These are phyloP conservation scores for Chaetomiaceae sp. DNA, from an alignment of 2,329 filamentous ascomycete species.

Conservation along the genomic window DNA sequence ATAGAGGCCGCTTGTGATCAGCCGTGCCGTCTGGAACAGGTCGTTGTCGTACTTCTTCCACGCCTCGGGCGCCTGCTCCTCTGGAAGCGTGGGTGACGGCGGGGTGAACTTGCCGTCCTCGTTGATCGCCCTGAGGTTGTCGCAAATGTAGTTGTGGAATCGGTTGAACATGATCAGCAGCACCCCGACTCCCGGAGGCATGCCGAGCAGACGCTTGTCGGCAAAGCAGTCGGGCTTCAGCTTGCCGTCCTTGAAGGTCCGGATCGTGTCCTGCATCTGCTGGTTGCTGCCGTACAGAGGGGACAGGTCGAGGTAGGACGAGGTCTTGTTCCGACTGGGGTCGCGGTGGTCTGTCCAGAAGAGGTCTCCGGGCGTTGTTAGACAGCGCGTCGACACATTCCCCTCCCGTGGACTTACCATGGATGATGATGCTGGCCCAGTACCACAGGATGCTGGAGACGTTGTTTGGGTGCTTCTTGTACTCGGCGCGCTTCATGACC, in stretches of 20 bases:
- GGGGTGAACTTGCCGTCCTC: conserved; percentile 73
- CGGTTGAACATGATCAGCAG: conserved; percentile 74
- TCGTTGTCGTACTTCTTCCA: conserved; percentile 73
- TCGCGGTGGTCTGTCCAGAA: conserved; percentile 66
- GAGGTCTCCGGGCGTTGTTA: conserved; percentile 43
- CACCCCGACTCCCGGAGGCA: conserved; percentile 68
- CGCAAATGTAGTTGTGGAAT: conserved; percentile 84
- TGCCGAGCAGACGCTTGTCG: conserved; percentile 64
- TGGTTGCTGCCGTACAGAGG: conserved; percentile 68
- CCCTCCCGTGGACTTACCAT: conserved; percentile 42
- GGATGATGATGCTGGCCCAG: conserved; percentile 69
- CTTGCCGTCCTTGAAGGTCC: conserved; percentile 66
- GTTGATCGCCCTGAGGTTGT: conserved; percentile 78
- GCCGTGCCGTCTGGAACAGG: conserved; percentile 70
- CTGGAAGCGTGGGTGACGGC: conserved; percentile 47
- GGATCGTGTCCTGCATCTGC: conserved; percentile 60
- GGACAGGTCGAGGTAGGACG: conserved; percentile 67
- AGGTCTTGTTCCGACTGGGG: conserved; percentile 59
- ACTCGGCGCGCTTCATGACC: conserved; percentile 52
- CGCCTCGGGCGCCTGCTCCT: conserved; percentile 45
- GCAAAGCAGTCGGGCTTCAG: conserved; percentile 70
- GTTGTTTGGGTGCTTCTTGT: conserved; percentile 62
- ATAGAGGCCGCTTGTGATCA: conserved; percentile 71
- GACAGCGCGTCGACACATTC: too few species aligned
- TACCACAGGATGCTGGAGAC: conserved; percentile 69